Conservation (phyloP, 2,329 filamentous ascomycete species). For the Peltaster fructicola region DNA sequence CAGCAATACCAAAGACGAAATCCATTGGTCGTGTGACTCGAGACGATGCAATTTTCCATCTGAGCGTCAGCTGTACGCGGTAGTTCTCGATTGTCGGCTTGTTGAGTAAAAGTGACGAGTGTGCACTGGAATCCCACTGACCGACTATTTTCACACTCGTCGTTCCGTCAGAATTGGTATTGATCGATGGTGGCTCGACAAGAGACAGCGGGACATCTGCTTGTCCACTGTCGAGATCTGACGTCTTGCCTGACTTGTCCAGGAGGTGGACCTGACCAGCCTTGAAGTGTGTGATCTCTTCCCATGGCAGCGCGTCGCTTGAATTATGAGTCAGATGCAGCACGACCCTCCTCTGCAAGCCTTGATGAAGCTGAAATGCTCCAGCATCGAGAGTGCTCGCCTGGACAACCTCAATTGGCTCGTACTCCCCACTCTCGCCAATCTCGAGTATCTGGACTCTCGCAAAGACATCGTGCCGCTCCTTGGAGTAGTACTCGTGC, state of each 20-base stretch:
- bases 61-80: conserved; percentile 69
- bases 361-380: conserved; percentile 88
- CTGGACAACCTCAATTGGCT: conserved; percentile 84
- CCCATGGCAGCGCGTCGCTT: conserved; percentile 74
- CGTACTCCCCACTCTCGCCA: conserved; percentile 76
- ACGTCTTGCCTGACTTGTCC: conserved; percentile 68
- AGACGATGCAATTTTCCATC: conserved; percentile 70
- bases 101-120: conserved; percentile 84
- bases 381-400: conserved; percentile 68
- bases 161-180: conserved; percentile 77
- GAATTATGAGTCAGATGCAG: conserved; percentile 85
- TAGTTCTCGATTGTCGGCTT: conserved; percentile 84
- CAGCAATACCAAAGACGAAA: conserved; percentile 62
- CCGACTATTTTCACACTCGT: conserved; percentile 71
- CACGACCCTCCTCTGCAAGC: conserved; percentile 71
- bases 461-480: conserved; percentile 83
- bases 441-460: conserved; percentile 81
- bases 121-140: conserved; percentile 92
- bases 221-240: conserved; percentile 55
- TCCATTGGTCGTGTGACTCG: conserved; percentile 77
- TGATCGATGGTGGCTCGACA: conserved; percentile 59
- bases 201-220: conserved; percentile 63
- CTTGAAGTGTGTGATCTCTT: conserved; percentile 58
- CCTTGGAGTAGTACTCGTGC: conserved; percentile 81
- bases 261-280: conserved; percentile 70